Conservation (phyloP, 345 rosid genomes). For the Moricandia moricandioides region DNA sequence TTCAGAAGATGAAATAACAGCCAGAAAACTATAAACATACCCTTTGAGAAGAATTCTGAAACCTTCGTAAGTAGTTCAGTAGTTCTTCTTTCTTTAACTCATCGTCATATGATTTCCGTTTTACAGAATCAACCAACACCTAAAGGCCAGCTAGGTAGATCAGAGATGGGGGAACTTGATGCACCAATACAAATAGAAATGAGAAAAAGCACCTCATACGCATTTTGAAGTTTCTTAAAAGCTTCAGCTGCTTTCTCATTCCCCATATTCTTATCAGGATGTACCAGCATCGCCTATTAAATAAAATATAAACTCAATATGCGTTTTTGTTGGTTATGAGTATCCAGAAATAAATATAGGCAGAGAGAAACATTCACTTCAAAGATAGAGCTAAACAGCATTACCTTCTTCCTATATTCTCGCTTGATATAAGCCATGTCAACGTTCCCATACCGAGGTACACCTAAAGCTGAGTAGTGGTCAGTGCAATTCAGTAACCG, state of each 20-base stretch:
- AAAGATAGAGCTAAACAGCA: constrained; percentile 22
- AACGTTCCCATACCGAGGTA: constrained; percentile 58
- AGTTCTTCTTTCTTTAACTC: constrained; percentile 88
- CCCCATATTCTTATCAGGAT: constrained; percentile 98
- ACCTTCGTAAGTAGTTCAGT: constrained; percentile 70
- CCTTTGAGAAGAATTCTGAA: constrained; percentile 76
- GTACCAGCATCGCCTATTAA: constrained; percentile 91
- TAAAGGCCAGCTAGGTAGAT: constrained; percentile 32
- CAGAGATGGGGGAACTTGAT: neutral
- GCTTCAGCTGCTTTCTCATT: constrained; percentile 99
- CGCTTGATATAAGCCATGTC: constrained; percentile 71
- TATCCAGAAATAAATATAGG: constrained; percentile 1
- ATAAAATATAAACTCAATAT: constrained; percentile 7
- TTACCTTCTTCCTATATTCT: constrained; percentile 95
- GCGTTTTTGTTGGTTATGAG: neutral
- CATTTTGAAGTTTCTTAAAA: constrained; percentile 97
- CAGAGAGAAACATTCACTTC: neutral
- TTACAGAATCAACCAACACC: constrained; percentile 84
- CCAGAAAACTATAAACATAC: constrained; percentile 38
- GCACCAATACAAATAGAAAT: constrained; percentile 22
- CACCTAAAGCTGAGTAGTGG: constrained; percentile 81
- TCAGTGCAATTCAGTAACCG: constrained; percentile 76
- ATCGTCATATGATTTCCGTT: constrained; percentile 87
- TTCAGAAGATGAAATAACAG: neutral
- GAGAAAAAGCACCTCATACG: constrained; percentile 65